Base-by-base conservation (phyloP, 1,139 yeast genomes). In the Saccharomycopsis hybrid region DNA sequence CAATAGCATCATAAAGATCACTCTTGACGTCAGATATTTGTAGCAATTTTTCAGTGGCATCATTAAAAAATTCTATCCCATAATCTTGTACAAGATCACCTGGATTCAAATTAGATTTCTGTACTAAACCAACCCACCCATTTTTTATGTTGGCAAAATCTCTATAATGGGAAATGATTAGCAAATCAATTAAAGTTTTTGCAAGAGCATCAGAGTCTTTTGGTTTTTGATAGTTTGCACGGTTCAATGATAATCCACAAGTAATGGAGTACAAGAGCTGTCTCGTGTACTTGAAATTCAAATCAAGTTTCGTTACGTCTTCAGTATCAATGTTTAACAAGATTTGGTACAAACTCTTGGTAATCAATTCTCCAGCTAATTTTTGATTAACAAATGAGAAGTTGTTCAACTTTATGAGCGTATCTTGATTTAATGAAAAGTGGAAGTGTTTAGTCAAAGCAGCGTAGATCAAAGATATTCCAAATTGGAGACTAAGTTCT, bases 41-140 rank as follows among this genome's bases (percentile, higher is more conserved):
- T n/a, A 39, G 24, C 27, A 45, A 31, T 27, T 29, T 38, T 24
- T 62, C 51, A 2, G 62, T 56, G 41, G 70, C 65, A 7, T 57
- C 56, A 0, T 62, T 59, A 8, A 79, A 63, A 30, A 85, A 65
- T 2, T 58, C 53, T 1, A 65, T 60, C n/a, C 73, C 65, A 51
- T 75, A 59, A 1, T 63, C 61, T 1, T 66, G 60, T 3, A 85
- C 76, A 45, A 88, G 65, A 3, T 62, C 59, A 25, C 85, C 85
- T 2, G 96, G 85, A 59, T 90, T 95, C 32, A 79, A 61, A 4
- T 67, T 65, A 8, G 84, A 73, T 49, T 78, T 70, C 59, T 84
- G 79, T 43, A 82, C 81, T 47, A 89, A 67, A 0, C 86, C 86
- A 41, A 89, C 85, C 98, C 98, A 92, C 2, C 85, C 82, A 53